These are phyloP conservation scores for Lactuca sativa DNA, from an alignment of 129 eudicot genomes.

Conservation along the genomic window DNA sequence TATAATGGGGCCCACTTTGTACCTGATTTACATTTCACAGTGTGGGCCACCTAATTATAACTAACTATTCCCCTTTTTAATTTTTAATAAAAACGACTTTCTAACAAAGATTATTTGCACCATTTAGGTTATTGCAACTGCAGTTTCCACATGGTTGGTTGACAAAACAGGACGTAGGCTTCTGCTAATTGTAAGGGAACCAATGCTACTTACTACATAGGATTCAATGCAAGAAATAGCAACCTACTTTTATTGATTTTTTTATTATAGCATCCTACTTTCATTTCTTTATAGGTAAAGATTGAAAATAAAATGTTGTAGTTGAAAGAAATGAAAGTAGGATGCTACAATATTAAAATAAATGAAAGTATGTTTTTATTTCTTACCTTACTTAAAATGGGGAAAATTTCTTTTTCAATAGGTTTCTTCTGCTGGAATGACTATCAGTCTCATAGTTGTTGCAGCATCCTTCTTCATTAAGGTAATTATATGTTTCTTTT, in stretches of 20 bases:
- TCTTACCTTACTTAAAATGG: not conserved
- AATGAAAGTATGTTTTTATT: not conserved
- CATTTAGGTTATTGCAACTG: constrained; percentile 81
- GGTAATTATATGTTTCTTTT: constrained; percentile 37
- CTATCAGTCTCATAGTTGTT: constrained; percentile 71
- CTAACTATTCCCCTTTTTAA: not conserved
- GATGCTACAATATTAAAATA: too few species aligned
- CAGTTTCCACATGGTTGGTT: constrained; percentile 81
- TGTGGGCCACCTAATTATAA: too few species aligned
- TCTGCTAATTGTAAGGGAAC: constrained; percentile 68
- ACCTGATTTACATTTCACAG: too few species aligned
- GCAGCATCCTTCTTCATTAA: constrained; percentile 70
- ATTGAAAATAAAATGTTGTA: not conserved
- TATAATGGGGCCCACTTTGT: not conserved
- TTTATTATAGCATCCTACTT: not conserved
- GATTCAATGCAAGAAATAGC: not conserved
- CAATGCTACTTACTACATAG: not conserved
- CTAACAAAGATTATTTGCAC: constrained; percentile 2
- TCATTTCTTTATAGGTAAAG: not conserved
- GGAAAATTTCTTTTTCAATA: constrained; percentile 21
- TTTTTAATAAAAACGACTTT: constrained; percentile 8
- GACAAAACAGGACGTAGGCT: constrained; percentile 97
- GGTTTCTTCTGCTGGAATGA: constrained; percentile 90
- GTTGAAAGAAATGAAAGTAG: not conserved
- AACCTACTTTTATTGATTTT: too few species aligned